Percentiles rank a stretch among this genome's conserved stretches.
phyloP scores from a whole-genome alignment of 495 filamentous ascomycete genomes.

The Penicillium roqueforti region DNA sequence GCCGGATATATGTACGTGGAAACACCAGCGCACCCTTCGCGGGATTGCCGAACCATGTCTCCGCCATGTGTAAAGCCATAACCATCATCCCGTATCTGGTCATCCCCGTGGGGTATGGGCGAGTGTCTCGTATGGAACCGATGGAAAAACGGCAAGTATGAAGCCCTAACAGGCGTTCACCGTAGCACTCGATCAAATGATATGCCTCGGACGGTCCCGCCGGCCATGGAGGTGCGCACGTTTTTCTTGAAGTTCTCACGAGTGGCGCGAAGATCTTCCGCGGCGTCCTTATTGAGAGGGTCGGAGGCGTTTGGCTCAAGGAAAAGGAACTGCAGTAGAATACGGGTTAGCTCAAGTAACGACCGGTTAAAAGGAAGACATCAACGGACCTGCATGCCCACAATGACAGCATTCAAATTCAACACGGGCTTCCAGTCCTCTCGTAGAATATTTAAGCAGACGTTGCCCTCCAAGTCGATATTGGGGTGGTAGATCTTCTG shows the following conservation, averaged over 20 bases:
- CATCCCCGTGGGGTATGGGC: constrained; percentile 8
- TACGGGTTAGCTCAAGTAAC: constrained; percentile 1
- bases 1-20: constrained; percentile 27
- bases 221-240: constrained; percentile 75
- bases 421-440: constrained; percentile 99
- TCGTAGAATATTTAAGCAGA: constrained; percentile 92
- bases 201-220: constrained; percentile 68
- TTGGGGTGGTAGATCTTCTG: constrained; percentile 99
- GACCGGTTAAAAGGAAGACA: background rate
- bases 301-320: constrained; percentile 95
- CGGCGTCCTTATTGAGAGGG: constrained; percentile 97
- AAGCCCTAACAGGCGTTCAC: constrained; percentile 16
- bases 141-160: background rate
- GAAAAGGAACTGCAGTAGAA: constrained; percentile 72
- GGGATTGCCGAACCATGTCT: constrained; percentile 1
- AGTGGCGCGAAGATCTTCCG: constrained; percentile 81
- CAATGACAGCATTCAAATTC: constrained; percentile 94
- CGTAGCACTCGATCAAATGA: constrained; percentile 69
- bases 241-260: constrained; percentile 88
- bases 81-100: constrained; percentile 17
- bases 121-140: background rate
- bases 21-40: constrained; percentile 10
- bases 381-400: constrained; percentile 73
- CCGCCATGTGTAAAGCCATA: constrained; percentile 15
- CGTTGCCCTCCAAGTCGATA: constrained; percentile 96